phyloP scores from a whole-genome alignment of 2,329 filamentous ascomycete species.

The Colletotrichum zoysiae region DNA sequence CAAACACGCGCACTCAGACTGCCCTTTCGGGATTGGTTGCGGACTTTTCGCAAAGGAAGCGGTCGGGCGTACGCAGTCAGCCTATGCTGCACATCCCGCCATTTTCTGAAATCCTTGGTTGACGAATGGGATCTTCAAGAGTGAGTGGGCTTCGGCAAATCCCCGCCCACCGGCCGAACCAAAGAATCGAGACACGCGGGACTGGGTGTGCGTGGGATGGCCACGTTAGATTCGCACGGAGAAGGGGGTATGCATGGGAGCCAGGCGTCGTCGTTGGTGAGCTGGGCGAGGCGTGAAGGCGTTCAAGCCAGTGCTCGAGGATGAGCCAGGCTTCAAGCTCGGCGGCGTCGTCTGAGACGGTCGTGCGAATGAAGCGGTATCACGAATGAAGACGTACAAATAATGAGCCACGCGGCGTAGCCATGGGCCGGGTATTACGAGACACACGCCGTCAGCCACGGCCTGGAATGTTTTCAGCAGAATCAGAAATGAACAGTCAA shows the following conservation, averaged over 20 bases:
- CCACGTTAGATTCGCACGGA: background rate
- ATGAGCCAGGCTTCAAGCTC: background rate
- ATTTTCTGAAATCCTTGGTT: background rate
- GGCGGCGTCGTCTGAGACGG: no score
- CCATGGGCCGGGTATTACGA: background rate
- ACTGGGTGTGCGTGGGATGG: background rate
- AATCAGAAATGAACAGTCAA: background rate
- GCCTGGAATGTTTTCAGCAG: background rate
- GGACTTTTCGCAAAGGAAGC: background rate
- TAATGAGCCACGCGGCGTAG: background rate
- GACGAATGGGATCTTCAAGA: conserved; percentile 1
- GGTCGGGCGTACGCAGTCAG: background rate
- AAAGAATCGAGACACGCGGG: background rate
- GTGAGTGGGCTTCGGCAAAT: conserved; percentile 9
- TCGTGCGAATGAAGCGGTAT: background rate
- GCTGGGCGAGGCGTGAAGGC: background rate
- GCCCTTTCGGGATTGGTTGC: conserved; percentile 11
- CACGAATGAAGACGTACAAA: background rate
- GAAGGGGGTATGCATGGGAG: background rate
- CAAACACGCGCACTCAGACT: conserved; percentile 2
- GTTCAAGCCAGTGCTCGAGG: no score
- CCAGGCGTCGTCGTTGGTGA: background rate
- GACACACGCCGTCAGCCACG: background rate
- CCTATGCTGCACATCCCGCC: conserved; percentile 8
- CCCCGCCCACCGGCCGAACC: background rate